Conservation (phyloP, 495 filamentous ascomycete genomes). For the Hyaloscypha bicolor region DNA sequence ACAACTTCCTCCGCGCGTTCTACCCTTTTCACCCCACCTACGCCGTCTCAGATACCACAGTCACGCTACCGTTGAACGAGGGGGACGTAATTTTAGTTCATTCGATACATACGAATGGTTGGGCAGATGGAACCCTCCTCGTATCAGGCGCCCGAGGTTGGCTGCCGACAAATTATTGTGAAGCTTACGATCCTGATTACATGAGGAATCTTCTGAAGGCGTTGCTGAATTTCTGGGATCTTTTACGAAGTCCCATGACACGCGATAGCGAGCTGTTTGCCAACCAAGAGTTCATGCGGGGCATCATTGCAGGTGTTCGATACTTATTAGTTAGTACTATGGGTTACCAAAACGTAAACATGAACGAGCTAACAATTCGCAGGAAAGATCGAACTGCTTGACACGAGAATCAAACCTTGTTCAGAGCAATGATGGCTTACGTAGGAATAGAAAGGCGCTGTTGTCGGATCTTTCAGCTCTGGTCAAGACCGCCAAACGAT, state of each 20-base stretch:
- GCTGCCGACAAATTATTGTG: constrained; percentile 98
- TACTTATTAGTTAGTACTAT: constrained; percentile 69
- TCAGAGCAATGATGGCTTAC: constrained; percentile 71
- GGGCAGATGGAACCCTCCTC: constrained; percentile 97
- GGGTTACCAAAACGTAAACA: not conserved
- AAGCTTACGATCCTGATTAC: constrained; percentile 83
- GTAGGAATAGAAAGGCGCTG: constrained; percentile 80
- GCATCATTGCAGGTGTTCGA: constrained; percentile 89
- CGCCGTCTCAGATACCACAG: constrained; percentile 68
- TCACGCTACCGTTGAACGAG: constrained; percentile 84
- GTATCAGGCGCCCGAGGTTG: constrained; percentile 88
- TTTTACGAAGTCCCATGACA: constrained; percentile 68
- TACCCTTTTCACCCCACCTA: constrained; percentile 86
- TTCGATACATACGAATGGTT: constrained; percentile 97
- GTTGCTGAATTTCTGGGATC: constrained; percentile 89
- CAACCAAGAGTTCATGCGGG: constrained; percentile 88
- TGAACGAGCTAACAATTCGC: constrained; percentile 29
- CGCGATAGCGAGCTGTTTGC: constrained; percentile 71
- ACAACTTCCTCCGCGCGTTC: constrained; percentile 95
- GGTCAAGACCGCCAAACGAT: constrained; percentile 81
- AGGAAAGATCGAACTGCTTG: constrained; percentile 89
- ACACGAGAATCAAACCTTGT: constrained; percentile 78
- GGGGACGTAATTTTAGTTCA: constrained; percentile 95
- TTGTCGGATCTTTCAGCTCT: constrained; percentile 86
- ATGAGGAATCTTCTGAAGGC: constrained; percentile 86